phyloP scores from a whole-genome alignment of 2,329 filamentous ascomycete genomes.

The Hypoxylon sp. region DNA sequence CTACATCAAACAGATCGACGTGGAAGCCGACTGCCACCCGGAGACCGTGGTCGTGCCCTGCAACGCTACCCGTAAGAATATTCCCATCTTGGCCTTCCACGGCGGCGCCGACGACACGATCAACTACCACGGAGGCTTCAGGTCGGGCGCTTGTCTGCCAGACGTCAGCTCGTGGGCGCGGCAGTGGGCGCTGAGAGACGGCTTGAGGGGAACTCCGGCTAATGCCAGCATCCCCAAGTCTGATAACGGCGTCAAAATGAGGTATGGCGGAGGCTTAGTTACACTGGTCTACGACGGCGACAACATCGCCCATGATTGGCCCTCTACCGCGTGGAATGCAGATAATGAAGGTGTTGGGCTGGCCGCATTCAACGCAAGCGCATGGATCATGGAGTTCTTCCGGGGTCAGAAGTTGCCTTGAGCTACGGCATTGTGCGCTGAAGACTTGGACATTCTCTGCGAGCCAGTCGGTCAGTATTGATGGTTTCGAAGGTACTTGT shows the following conservation, averaged over 20 bases:
- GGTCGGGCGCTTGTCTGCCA: conserved; percentile 58
- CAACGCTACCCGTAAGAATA: conserved; percentile 48
- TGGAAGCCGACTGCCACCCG: conserved; percentile 48
- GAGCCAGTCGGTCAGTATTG: background rate
- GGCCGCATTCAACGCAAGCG: conserved; percentile 46
- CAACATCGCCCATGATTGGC: conserved; percentile 47
- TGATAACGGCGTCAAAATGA: conserved; percentile 35
- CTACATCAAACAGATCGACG: conserved; percentile 42
- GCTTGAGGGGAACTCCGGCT: conserved; percentile 19
- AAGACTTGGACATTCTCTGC: background rate
- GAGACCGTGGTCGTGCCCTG: conserved; percentile 54
- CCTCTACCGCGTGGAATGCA: conserved; percentile 40
- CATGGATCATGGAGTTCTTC: conserved; percentile 47
- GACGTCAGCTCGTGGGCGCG: conserved; percentile 55
- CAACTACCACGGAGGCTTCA: conserved; percentile 57
- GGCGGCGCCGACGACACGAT: conserved; percentile 62
- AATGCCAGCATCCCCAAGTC: conserved; percentile 24
- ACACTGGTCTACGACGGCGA: conserved; percentile 46
- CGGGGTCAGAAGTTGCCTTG: conserved; percentile 27
- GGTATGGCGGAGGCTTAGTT: conserved; percentile 38
- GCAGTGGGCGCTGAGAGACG: conserved; percentile 54
- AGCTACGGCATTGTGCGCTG: background rate
- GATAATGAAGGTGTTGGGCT: conserved; percentile 40
- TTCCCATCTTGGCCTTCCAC: conserved; percentile 64
- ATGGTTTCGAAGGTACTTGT: background rate